Evolutionary conservation across 371 early-diverging fungal genomes (phyloP), one percentile per base, ranked within the genome.

Genomic region (Chytridium lagenaria): DNA sequence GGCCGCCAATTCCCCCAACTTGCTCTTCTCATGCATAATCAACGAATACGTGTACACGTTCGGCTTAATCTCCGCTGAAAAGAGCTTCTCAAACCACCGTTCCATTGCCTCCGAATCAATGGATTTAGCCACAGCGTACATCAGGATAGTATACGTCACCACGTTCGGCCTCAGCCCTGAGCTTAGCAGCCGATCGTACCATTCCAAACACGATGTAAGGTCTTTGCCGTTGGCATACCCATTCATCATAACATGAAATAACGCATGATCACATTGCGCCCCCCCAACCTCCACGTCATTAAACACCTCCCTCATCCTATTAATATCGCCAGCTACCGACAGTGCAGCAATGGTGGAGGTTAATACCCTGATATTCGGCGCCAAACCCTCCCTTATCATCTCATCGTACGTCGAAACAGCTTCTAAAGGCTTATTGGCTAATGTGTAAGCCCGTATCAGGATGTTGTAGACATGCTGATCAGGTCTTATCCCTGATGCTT

Each of bases 201-300:
- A 77, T 23, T 69, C 72, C 59, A 77, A 36, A 15, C 68, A 59
- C 36, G 59, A 66, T 10, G 51, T 51, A 0, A 77, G 36, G 44
- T 77, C 73, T 33, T 44, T 38, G n/a, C 7, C 37, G 28, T 72
- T 49, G 7, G 77, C 72, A 55, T 67, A 73, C 15, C 73, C 73
- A 38, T 72, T 73, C 70, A 77, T 77, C 2, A 72, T 63, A 28
- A 73, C 73, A 65, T 75, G 75, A 59, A 66, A 75, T 23, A 75
- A 31, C 15, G 66, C 10, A 38, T 69, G 70, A 50, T 76, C 76
- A 1, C 68, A 50, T 44, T 50, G 59, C 2, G 66, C 49, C 5
- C 76, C 76, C 23, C 44, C 36, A 2, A 34, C 23, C 63, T 59
- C 71, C 2, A 76, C 36, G n/a, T 70, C 49, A 12, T 52, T 51